Evolutionary conservation across 306 rosid species (phyloP).

Genomic region (Trichosanthes cucumerina): DNA sequence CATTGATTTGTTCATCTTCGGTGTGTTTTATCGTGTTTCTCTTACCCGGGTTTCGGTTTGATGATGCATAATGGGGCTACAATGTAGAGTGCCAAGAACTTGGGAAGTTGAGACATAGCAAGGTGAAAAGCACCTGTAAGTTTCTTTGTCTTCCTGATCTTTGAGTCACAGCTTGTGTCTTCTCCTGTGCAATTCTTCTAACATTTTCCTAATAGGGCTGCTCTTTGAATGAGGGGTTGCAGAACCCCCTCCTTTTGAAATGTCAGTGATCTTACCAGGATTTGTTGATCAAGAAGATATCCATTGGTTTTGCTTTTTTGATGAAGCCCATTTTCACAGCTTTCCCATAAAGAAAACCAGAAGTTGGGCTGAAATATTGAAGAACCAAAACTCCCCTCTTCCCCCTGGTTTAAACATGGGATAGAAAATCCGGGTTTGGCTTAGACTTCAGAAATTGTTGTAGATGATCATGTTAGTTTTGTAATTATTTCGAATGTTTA

Average conservation of each 20-base stretch:
- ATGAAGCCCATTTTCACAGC: neutral
- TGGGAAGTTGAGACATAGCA: neutral
- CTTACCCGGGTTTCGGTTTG: neutral
- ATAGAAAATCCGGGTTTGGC: neutral
- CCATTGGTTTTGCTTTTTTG: neutral
- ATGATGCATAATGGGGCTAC: neutral
- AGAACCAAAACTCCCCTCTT: neutral
- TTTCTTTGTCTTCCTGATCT: neutral
- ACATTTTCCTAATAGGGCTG: neutral
- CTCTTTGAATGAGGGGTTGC: neutral
- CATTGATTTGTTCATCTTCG: neutral
- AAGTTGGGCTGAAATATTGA: neutral
- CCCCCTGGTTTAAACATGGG: neutral
- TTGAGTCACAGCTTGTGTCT: neutral
- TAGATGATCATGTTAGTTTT: neutral
- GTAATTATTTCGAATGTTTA: neutral
- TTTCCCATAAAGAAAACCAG: slow-evolving; percentile 1
- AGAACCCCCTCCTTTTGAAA: neutral
- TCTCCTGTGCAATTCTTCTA: neutral
- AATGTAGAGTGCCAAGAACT: neutral
- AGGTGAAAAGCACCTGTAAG: neutral
- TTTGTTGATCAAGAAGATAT: neutral
- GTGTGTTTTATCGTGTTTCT: neutral
- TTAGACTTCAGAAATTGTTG: neutral
- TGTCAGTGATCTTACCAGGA: neutral